These are phyloP conservation scores for Toxicodendron radicans DNA, from an alignment of 345 rosid species.

Conservation along the genomic window DNA sequence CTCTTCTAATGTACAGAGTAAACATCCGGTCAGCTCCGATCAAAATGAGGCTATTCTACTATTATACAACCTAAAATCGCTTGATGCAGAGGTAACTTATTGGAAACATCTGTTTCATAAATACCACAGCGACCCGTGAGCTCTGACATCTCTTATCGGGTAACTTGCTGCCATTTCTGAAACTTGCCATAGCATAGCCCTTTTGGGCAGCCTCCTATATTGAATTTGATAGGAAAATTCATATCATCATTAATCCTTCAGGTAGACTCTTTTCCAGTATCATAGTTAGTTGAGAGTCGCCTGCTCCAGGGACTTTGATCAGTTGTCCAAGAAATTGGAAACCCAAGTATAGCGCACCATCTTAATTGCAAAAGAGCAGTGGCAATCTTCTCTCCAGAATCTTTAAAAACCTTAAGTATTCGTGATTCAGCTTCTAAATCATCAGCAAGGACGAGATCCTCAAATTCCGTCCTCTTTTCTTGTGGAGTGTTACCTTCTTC, in stretches of 20 bases:
- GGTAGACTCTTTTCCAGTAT: not conserved
- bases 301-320: conserved; percentile 59
- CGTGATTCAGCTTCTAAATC: conserved; percentile 54
- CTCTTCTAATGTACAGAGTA: not conserved
- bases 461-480: conserved; percentile 47
- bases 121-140: not conserved
- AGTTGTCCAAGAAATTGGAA: conserved; percentile 57
- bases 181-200: not conserved
- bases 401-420: conserved; percentile 44
- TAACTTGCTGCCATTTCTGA: not conserved
- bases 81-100: not conserved
- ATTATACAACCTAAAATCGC: not conserved
- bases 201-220: not conserved
- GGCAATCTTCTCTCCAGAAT: conserved; percentile 40
- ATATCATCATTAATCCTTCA: not conserved
- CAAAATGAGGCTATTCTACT: not conserved
- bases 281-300: conserved; percentile 44
- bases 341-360: conserved; percentile 69
- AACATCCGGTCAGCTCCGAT: not conserved
- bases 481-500: conserved; percentile 34
- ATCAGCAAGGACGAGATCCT: conserved; percentile 53
- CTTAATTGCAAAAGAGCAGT: conserved; percentile 65
- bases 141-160: not conserved
- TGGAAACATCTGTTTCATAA: not conserved
- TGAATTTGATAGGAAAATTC: not conserved